phyloP scores from a whole-genome alignment of 257 asterid species.

The Solanum dulcamara region DNA sequence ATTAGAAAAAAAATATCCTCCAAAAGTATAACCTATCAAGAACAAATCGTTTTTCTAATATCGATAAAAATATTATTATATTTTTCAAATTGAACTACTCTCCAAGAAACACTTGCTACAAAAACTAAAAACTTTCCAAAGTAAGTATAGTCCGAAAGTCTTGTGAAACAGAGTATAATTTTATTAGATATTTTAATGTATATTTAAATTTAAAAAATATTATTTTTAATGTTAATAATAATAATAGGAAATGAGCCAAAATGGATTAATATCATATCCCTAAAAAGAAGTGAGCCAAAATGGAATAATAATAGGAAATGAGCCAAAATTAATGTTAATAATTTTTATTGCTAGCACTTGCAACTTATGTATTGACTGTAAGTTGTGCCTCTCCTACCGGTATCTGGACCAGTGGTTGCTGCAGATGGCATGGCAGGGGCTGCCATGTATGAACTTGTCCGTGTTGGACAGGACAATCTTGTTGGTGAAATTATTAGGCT shows the following conservation, averaged over 20 bases:
- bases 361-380: background rate
- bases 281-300: too few relatives aligned
- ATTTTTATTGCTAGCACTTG: background rate
- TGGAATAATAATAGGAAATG: too few relatives aligned
- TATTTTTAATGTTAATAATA: too few relatives aligned
- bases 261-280: background rate
- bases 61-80: too few relatives aligned
- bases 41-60: too few relatives aligned
- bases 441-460: constrained; percentile 97
- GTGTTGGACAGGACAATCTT: constrained; percentile 93
- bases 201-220: too few relatives aligned
- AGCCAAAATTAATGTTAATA: too few relatives aligned
- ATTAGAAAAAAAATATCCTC: too few relatives aligned
- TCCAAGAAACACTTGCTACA: background rate
- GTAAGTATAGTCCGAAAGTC: background rate
- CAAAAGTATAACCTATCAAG: background rate
- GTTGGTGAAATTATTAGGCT: constrained; percentile 92
- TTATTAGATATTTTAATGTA: background rate
- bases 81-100: background rate
- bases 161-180: background rate
- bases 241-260: background rate
- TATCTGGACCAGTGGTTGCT: constrained; percentile 93
- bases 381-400: constrained; percentile 23
- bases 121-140: background rate
- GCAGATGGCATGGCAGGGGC: constrained; percentile 99